phyloP scores from a whole-genome alignment of 257 asterid species.

The Dorcoceras hygrometricum region DNA sequence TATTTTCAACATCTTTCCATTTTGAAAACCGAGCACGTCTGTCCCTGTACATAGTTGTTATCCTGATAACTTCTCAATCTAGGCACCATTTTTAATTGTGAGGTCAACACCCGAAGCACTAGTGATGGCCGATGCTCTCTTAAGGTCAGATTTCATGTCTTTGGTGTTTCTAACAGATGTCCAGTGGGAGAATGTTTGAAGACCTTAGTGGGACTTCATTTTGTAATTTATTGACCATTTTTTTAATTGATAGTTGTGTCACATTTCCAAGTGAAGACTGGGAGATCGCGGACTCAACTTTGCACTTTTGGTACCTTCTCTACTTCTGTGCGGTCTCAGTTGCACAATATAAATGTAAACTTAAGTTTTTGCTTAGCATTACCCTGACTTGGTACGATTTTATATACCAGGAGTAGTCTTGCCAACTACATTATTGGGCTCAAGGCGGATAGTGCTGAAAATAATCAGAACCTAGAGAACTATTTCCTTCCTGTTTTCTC shows the following conservation, averaged over 20 bases:
- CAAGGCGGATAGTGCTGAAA: conserved; percentile 44
- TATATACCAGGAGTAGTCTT: conserved; percentile 70
- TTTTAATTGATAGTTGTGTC: conserved; percentile 59
- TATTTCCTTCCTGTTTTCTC: conserved; percentile 61
- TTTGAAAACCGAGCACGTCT: conserved; percentile 9
- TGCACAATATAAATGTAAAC: neutral
- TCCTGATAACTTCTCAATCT: conserved; percentile 21
- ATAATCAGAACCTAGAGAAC: conserved; percentile 48
- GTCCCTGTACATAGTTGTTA: conserved; percentile 8
- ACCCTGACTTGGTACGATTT: conserved; percentile 21
- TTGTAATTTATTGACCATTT: conserved; percentile 22
- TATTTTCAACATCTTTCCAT: conserved; percentile 1
- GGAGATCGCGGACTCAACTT: conserved; percentile 86
- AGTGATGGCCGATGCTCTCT: conserved; percentile 61
- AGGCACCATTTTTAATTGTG: conserved; percentile 75
- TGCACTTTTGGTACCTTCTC: conserved; percentile 71
- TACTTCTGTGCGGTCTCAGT: conserved; percentile 17
- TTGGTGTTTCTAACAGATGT: conserved; percentile 10
- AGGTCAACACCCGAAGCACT: conserved; percentile 75
- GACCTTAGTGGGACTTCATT: conserved; percentile 2
- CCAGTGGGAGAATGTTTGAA: conserved; percentile 13
- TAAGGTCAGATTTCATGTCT: conserved; percentile 54
- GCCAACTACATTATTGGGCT: conserved; percentile 65
- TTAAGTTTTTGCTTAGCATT: conserved; percentile 2
- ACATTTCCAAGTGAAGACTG: conserved; percentile 82